These are phyloP conservation scores for Parietaria judaica DNA, from an alignment of 306 rosid species.

Conservation along the genomic window DNA sequence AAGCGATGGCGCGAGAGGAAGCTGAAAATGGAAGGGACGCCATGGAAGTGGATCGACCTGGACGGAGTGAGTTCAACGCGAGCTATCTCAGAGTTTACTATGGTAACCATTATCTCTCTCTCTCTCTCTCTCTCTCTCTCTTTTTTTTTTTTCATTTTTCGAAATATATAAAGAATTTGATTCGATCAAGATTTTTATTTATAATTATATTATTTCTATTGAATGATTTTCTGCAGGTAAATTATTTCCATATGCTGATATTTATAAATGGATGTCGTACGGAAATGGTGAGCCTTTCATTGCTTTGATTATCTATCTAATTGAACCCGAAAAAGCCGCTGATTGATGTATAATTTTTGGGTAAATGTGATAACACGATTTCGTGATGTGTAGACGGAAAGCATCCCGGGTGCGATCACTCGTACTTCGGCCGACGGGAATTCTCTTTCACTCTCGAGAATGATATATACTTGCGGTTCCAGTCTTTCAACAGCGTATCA, in stretches of 20 bases:
- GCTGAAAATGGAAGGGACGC: conserved; percentile 26
- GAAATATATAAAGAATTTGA: no score
- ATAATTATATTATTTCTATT: background rate
- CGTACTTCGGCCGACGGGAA: conserved; percentile 72
- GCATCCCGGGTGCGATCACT: conserved; percentile 78
- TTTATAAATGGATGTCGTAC: conserved; percentile 71
- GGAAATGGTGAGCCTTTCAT: conserved; percentile 52
- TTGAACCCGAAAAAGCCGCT: background rate
- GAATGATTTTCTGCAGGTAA: conserved; percentile 44
- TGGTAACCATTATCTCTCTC: conserved; percentile 24
- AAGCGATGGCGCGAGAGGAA: conserved; percentile 31
- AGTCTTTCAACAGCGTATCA: conserved; percentile 47
- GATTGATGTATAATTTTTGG: background rate
- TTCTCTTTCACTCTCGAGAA: conserved; percentile 70
- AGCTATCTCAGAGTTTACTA: conserved; percentile 55
- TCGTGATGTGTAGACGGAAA: conserved; percentile 59
- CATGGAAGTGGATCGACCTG: conserved; percentile 39
- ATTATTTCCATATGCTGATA: conserved; percentile 68
- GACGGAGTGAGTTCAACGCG: conserved; percentile 29
- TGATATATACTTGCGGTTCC: conserved; percentile 65
- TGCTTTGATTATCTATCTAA: background rate
- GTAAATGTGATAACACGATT: conserved; percentile 1
- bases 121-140: background rate
- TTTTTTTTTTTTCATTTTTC: background rate
- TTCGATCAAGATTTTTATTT: background rate